Percentiles rank a stretch among this genome's conserved stretches.
Conservation (phyloP, 2,329 filamentous ascomycete species). For the Aureobasidium zeae region DNA sequence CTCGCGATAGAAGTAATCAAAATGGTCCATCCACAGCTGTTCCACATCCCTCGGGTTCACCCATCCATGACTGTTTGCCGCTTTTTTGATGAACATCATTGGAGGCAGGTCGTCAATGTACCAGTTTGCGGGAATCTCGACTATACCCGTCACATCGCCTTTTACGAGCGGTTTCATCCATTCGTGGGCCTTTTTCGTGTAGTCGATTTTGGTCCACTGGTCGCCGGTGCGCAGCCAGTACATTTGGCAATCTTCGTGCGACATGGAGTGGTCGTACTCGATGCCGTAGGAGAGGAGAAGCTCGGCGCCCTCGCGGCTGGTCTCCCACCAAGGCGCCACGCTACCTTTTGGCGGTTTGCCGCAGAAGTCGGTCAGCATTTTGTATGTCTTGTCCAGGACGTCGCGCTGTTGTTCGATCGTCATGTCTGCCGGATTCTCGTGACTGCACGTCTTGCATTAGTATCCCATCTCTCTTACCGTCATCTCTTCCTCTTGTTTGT, state of each 20-base stretch:
- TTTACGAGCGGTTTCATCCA: conserved; percentile 58
- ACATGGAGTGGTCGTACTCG: conserved; percentile 60
- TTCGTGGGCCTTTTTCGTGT: conserved; percentile 47
- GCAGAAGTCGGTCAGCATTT: conserved; percentile 56
- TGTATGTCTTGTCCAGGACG: conserved; percentile 62
- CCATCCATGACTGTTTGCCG: conserved; percentile 53
- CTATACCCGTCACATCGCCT: conserved; percentile 48
- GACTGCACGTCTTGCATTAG: no score
- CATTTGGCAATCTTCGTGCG: conserved; percentile 52
- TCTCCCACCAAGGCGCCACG: conserved; percentile 63
- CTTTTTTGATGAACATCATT: conserved; percentile 59
- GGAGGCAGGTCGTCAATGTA: conserved; percentile 46
- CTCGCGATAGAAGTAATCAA: conserved; percentile 65
- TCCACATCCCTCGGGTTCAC: conserved; percentile 47
- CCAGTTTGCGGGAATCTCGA: conserved; percentile 50
- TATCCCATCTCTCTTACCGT: no score
- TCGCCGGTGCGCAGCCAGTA: conserved; percentile 56
- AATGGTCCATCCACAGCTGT: conserved; percentile 56
- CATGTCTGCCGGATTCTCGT: conserved; percentile 64
- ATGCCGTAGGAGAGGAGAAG: conserved; percentile 56
- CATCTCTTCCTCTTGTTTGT: not conserved
- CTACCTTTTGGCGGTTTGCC: conserved; percentile 61
- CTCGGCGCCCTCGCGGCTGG: conserved; percentile 55
- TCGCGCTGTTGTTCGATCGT: conserved; percentile 63
- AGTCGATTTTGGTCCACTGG: conserved; percentile 58